Evolutionary conservation across 1,284 basidiomycete species (phyloP).

Genomic region (Apiotrichum gamsii): DNA sequence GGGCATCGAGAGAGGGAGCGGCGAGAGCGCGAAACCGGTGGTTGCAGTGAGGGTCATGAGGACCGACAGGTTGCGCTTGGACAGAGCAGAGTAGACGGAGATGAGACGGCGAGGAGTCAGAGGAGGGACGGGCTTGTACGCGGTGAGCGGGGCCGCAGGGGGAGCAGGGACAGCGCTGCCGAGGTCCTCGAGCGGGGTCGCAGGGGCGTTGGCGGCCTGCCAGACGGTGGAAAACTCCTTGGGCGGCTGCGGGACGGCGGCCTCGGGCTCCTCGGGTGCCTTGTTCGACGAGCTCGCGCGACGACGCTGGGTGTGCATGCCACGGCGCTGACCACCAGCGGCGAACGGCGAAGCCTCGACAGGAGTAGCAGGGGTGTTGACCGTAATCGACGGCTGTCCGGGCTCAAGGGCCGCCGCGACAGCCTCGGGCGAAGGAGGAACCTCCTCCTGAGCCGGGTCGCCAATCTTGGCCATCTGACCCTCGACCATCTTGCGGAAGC

Average conservation of each 20-base stretch:
- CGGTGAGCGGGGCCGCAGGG: conserved; percentile 33
- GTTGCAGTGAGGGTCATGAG: conserved; percentile 86
- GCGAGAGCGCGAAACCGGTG: conserved; percentile 88
- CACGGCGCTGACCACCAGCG: conserved; percentile 14
- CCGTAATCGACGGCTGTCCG: conserved; percentile 4
- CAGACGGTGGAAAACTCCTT: conserved; percentile 30
- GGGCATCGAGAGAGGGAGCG: conserved; percentile 71
- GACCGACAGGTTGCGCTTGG: conserved; percentile 82
- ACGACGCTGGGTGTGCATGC: conserved; percentile 19
- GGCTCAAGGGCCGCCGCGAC: not conserved
- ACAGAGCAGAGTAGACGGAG: conserved; percentile 70
- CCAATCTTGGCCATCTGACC: conserved; percentile 42
- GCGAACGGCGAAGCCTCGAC: conserved; percentile 14
- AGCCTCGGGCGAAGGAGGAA: not conserved
- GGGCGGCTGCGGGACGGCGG: conserved; percentile 31
- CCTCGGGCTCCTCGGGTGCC: conserved; percentile 12
- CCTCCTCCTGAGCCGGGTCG: conserved; percentile 23
- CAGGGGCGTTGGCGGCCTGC: conserved; percentile 27
- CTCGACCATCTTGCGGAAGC: conserved; percentile 46
- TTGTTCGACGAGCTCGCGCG: not conserved
- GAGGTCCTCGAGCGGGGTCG: conserved; percentile 27
- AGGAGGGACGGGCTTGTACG: conserved; percentile 45
- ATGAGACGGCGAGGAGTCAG: conserved; percentile 57
- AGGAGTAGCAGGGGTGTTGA: not conserved
- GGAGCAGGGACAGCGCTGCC: conserved; percentile 29